Evolutionary conservation across 495 filamentous ascomycete genomes (phyloP).

Genomic region (Trichoderma gamsii): DNA sequence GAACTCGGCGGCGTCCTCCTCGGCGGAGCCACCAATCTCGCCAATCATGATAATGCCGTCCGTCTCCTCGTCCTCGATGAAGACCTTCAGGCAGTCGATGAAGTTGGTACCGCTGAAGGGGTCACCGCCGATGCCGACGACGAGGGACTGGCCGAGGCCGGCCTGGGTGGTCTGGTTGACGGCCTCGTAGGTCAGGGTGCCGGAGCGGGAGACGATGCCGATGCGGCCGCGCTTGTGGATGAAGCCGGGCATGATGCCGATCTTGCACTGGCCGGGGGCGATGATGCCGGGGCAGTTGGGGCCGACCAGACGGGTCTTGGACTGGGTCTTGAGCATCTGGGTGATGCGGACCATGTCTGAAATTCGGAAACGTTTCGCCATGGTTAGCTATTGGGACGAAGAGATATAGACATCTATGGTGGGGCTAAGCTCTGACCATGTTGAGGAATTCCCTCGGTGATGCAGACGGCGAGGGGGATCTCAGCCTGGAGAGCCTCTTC

Average conservation of each 20-base stretch:
- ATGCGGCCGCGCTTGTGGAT: slow-evolving; percentile 99
- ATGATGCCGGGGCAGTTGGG: slow-evolving; percentile 99
- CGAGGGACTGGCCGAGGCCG: slow-evolving; percentile 93
- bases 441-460: slow-evolving; percentile 97
- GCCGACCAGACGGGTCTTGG: slow-evolving; percentile 91
- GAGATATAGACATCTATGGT: background rate
- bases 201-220: slow-evolving; percentile 96
- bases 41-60: slow-evolving; percentile 99
- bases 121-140: slow-evolving; percentile 97
- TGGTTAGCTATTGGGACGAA: background rate
- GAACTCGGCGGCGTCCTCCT: slow-evolving; percentile 95
- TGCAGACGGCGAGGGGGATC: slow-evolving; percentile 89
- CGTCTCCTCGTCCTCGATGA: slow-evolving; percentile 91
- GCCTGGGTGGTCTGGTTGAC: slow-evolving; percentile 99
- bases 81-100: slow-evolving; percentile 96
- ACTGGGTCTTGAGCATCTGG: slow-evolving; percentile 94
- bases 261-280: slow-evolving; percentile 97
- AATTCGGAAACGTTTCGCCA: background rate
- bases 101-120: slow-evolving; percentile 99
- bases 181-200: slow-evolving; percentile 97
- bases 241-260: slow-evolving; percentile 99
- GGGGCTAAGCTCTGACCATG: slow-evolving; percentile 57
- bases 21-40: slow-evolving; percentile 94
- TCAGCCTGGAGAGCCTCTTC: slow-evolving; percentile 94
- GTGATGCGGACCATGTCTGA: slow-evolving; percentile 98